phyloP scores from a whole-genome alignment of 805 yeast genomes.

The Candida bentonensis region DNA sequence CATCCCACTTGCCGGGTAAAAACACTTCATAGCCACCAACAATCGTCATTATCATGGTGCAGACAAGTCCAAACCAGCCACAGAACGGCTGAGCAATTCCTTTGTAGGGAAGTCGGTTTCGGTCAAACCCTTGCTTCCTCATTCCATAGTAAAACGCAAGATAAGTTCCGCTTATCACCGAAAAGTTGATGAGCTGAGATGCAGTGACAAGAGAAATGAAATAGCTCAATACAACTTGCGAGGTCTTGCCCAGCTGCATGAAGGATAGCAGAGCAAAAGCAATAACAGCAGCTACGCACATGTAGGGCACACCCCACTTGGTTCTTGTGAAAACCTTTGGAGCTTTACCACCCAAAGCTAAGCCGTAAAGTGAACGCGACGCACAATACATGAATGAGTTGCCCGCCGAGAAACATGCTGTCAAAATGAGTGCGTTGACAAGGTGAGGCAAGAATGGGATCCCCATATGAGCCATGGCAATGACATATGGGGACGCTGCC shows the following conservation, averaged over 20 bases:
- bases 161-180: conserved; percentile 42
- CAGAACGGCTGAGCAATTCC: conserved; percentile 52
- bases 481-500: conserved; percentile 67
- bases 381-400: conserved; percentile 69
- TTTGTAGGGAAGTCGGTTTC: conserved; percentile 32
- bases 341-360: conserved; percentile 60
- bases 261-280: conserved; percentile 54
- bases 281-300: conserved; percentile 32
- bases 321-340: conserved; percentile 54
- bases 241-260: conserved; percentile 43
- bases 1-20: conserved; percentile 49
- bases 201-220: conserved; percentile 56
- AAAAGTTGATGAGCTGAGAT: conserved; percentile 50
- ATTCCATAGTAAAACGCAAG: conserved; percentile 49
- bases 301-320: conserved; percentile 56
- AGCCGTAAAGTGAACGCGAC: conserved; percentile 51
- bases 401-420: conserved; percentile 74
- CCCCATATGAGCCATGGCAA: conserved; percentile 54
- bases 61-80: conserved; percentile 33
- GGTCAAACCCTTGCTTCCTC: conserved; percentile 36
- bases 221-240: conserved; percentile 59
- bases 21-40: conserved; percentile 61
- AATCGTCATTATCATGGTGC: conserved; percentile 37
- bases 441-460: conserved; percentile 59
- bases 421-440: conserved; percentile 62